Base-by-base conservation (phyloP, 2,329 filamentous ascomycete species). In the Talaromyces sp. region DNA sequence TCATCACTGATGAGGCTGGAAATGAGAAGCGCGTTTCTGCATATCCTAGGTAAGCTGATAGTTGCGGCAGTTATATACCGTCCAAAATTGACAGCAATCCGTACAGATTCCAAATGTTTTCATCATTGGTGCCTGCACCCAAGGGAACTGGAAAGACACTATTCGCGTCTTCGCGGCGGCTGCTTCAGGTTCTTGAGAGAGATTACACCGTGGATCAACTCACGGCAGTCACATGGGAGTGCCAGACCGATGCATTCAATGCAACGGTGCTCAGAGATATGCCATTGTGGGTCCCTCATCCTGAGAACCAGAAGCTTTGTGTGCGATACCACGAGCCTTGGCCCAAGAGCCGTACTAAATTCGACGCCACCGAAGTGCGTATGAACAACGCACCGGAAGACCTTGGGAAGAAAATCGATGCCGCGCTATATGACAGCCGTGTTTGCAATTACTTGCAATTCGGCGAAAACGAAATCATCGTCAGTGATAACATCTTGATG, bases 241-340 rank as follows among this genome's bases (percentile, higher is more conserved):
- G 85, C 2, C 74, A 76, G 4, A 85, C 83, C 0, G 71, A 78
- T 1, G 81, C 81, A 0, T 86, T 85, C 60, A 74, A 81, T 68
- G 71, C 78, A 2, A 79, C 80, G 0, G 74, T 74, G 2, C 71
- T 85, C n/a, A 73, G 68, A 2, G 76, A 77, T 1, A 73, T 86
- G 0, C 82, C 80, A 0, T 70, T 87, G 3, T 74, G 84, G 0
- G 66, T 79, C 1, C 68, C 75, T 0, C 84, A 86, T 64, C 82
- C 82, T 0, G 73, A 74, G 0, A 84, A 81, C 0, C 77, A 75
- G 0, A 73, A 76, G 13, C 79, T 82, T 0, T 86, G 84, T 67
- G 68, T 87, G 5, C 80, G 83, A 24, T 87, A 82, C 70, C 83
- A 86, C 65, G 82, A 86, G 68, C 82, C 82, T 0, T 86, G 84